Base-by-base conservation (phyloP, 305 asterid genomes). In the Rubia tinctorum region DNA sequence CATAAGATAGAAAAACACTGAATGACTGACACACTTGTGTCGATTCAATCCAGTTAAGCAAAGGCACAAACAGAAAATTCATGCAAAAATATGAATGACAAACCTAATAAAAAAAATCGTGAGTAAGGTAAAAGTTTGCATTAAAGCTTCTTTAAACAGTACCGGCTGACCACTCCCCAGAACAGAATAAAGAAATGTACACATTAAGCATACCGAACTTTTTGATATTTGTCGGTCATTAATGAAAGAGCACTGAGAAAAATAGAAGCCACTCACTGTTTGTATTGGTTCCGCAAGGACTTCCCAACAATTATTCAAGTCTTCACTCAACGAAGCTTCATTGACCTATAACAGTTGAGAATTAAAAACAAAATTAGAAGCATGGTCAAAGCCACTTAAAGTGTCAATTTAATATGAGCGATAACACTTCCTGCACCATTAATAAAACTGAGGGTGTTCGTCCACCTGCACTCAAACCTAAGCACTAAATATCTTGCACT, bases 241-340 rank as follows among this genome's bases (percentile, higher is more conserved):
- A n/a, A n/a, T n/a, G n/a, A n/a, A n/a, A n/a, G 23, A 51, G 59
- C 60, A 6, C 25, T 30, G 51, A 63, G 43, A 37, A 39, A 37
- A 37, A 17, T 20, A 71, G 27, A 73, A 66, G 76, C 66, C 39
- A 78, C 95, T 17, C 85, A 93, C 98, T 40, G 97, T 93, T 87
- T 93, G 98, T 80, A 91, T 91, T 67, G 98, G 96, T 82, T 93
- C 98, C 0, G 98, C 98, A 79, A 93, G 97, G 64, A 93, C 96
- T 80, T 91, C 98, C 98, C 98, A 93, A 2, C 88, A 75, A 49
- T 79, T 77, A 81, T 93, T 68, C 84, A 93, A 83, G 86, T 91
- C 97, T 56, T 83, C 87, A 45, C 13, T 42, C 80, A 93, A 73
- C 59, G 88, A 77, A 72, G 87, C 86, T 85, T 85, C 92, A 78